phyloP scores from a whole-genome alignment of 2,329 filamentous ascomycete species.

The Botrytis aclada region DNA sequence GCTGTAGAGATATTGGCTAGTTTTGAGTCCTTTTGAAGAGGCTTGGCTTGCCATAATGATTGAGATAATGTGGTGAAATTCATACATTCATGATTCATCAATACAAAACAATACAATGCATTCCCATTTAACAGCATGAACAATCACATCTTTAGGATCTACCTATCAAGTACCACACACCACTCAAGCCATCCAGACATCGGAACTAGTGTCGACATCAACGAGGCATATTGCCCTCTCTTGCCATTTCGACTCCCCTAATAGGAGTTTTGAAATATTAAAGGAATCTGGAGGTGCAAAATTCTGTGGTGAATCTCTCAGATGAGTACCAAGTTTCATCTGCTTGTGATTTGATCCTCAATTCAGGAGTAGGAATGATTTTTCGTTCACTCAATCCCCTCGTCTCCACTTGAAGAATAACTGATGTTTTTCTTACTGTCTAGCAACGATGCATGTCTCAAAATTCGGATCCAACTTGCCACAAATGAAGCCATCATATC shows the following conservation, averaged over 20 bases:
- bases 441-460: background rate
- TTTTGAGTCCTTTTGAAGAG: background rate
- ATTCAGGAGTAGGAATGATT: background rate
- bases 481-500: background rate
- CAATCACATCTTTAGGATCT: background rate
- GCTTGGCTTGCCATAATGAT: background rate
- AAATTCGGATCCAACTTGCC: background rate
- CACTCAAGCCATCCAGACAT: background rate
- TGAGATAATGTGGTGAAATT: background rate
- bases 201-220: background rate
- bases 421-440: background rate
- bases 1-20: background rate
- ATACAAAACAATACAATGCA: background rate
- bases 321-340: background rate
- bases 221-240: background rate
- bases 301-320: background rate
- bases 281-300: background rate
- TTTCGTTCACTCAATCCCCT: background rate
- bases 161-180: background rate
- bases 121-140: background rate
- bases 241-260: background rate
- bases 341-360: background rate
- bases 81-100: background rate
- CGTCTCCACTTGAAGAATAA: background rate
- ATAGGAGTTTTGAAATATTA: background rate